Evolutionary conservation across 2,329 filamentous ascomycete genomes (phyloP).

Genomic region (Paecilomyces dactylethromorphus): DNA sequence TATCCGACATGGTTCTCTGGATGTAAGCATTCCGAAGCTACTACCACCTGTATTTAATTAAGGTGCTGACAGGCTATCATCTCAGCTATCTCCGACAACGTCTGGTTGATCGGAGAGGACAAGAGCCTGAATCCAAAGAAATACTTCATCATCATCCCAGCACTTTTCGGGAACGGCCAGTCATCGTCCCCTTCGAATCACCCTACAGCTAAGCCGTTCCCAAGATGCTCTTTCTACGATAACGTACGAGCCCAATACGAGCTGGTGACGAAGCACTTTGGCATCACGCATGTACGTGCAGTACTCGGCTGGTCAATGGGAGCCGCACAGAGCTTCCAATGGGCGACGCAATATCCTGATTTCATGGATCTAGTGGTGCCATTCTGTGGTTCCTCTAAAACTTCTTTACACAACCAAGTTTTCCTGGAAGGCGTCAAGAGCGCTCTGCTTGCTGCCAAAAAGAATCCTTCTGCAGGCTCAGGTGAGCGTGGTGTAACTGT

Average conservation of each 20-base stretch:
- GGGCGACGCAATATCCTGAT: constrained; percentile 56
- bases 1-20: constrained; percentile 75
- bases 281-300: constrained; percentile 53
- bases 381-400: constrained; percentile 61
- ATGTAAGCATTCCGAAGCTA: constrained; percentile 27
- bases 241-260: constrained; percentile 62
- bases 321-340: constrained; percentile 59
- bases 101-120: constrained; percentile 64
- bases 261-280: constrained; percentile 58
- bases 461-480: constrained; percentile 46
- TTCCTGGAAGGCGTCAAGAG: constrained; percentile 61
- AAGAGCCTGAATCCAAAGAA: constrained; percentile 59
- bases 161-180: constrained; percentile 63
- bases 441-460: constrained; percentile 53
- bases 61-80: constrained; percentile 5
- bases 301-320: constrained; percentile 69
- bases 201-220: constrained; percentile 50
- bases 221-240: constrained; percentile 59
- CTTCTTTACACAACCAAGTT: constrained; percentile 61
- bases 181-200: constrained; percentile 63
- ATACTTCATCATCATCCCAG: constrained; percentile 63
- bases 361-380: constrained; percentile 61
- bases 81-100: constrained; percentile 59
- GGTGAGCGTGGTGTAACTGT: constrained; percentile 38
- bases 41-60: neutral